Percentiles rank a stretch among this genome's conserved stretches.
These are phyloP conservation scores for Cryptosporidium canis DNA, from an alignment of 169 alveolate species.

Conservation along the genomic window DNA sequence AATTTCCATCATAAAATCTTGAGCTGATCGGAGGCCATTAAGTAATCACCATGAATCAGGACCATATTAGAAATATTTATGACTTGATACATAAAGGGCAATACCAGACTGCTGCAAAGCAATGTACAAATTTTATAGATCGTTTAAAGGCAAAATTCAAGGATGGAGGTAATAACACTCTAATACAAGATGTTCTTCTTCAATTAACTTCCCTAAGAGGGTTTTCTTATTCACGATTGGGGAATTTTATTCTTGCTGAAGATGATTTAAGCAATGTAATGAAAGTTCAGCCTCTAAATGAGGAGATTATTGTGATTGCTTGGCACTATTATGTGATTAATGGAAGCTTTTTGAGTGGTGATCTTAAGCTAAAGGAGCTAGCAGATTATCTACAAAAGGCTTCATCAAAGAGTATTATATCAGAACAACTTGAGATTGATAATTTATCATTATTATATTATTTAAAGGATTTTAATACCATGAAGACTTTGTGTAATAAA, in stretches of 20 bases:
- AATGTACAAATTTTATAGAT: conserved; percentile 6
- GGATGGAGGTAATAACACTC: neutral
- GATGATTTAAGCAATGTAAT: conserved; percentile 26
- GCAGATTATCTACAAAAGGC: conserved; percentile 12
- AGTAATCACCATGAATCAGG: conserved; percentile 5
- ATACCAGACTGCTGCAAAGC: conserved; percentile 1
- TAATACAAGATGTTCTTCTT: neutral
- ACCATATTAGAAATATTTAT: conserved; percentile 31
- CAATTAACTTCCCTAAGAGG: conserved; percentile 25
- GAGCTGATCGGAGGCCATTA: neutral
- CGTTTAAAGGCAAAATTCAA: conserved; percentile 10
- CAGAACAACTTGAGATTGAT: conserved; percentile 51
- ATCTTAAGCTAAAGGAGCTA: neutral
- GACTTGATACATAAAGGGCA: conserved; percentile 53
- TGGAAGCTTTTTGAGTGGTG: neutral
- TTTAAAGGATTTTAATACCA: neutral
- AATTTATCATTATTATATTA: conserved; percentile 34
- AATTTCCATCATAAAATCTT: neutral
- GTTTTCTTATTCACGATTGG: conserved; percentile 20
- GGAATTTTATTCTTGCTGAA: neutral
- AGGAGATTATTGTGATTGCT: conserved; percentile 20
- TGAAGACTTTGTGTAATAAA: conserved; percentile 21
- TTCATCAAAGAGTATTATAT: neutral
- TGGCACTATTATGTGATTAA: conserved; percentile 55
- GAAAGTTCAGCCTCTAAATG: conserved; percentile 2